Base-by-base conservation (phyloP, 129 eudicot species). In the Helichrysum umbraculigerum region DNA sequence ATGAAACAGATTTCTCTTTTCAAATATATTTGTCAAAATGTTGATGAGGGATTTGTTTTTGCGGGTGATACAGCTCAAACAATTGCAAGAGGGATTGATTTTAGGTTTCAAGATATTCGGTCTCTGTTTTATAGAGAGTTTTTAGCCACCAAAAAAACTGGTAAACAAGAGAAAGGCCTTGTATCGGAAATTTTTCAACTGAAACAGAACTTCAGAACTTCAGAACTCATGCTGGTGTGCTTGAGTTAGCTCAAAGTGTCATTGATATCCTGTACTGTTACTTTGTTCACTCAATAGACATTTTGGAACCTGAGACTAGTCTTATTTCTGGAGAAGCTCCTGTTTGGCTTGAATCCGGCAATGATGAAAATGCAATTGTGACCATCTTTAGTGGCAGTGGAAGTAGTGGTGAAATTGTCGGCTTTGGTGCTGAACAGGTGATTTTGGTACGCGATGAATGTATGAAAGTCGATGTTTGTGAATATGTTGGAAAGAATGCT, bases 361-460 rank as follows among this genome's bases (percentile, higher is more conserved):
- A 85, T 50, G 90, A 87, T 65, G 87, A 79, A 66, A 84, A 88
- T 63, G 83, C 86, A 0, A 79, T 91, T 7, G 73, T 85, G 12
- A 82, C 88, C 9, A 81, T 91, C 20, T 91, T 91, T 67, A 88
- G 88, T 12, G 81, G 85, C 57, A 83, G 57, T 70, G 73, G 73
- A 33, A 70, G 82, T 59, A 68, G 89, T 17, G 74, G 77, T 6
- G 81, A 85, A 63, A 83, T 89, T 32, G 85, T 87, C 8, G 95
- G 97, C 10, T 91, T 91, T 72, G 97, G 97, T 32, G 97, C 97
- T 5, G 95, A 91, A 70, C 97, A 91, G 66, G 97, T 91, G 19
- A 91, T 91, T 37, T 66, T 91, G 65, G 97, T 91, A 2, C 87
- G 92, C 29, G 97, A 91, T 82, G 97, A 88, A 65, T 75, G 52